Percentiles rank a stretch among this genome's conserved stretches.
Conservation (phyloP, 2,329 filamentous ascomycete species). For the Bipolaris sorokiniana region DNA sequence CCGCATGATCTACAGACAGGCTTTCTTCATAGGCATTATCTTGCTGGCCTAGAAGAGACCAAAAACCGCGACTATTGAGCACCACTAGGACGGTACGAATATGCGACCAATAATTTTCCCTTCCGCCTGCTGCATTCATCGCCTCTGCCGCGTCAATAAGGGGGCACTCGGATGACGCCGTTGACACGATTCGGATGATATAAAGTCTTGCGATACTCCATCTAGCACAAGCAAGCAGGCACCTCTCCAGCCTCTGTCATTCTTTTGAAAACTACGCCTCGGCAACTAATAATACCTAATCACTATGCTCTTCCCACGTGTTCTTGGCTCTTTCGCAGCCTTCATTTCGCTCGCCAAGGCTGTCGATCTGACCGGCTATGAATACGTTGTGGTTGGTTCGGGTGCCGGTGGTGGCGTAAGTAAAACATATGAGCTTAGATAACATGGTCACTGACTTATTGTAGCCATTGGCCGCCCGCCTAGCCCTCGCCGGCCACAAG, state of each 20-base stretch:
- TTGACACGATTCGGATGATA: not conserved
- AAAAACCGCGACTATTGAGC: conserved; percentile 18
- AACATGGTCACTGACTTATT: not conserved
- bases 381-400: conserved; percentile 68
- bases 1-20: conserved; percentile 8
- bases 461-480: conserved; percentile 54
- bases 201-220: conserved; percentile 13
- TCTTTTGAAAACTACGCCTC: conserved; percentile 11
- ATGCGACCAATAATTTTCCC: conserved; percentile 6
- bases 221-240: conserved; percentile 18
- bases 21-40: conserved; percentile 10
- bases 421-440: not conserved
- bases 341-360: conserved; percentile 32
- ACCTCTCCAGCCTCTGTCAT: conserved; percentile 20
- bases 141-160: conserved; percentile 1
- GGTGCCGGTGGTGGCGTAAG: conserved; percentile 39
- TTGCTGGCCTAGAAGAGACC: conserved; percentile 15
- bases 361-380: conserved; percentile 55
- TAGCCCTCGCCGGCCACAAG: conserved; percentile 65
- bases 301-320: conserved; percentile 32
- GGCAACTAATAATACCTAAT: conserved; percentile 11
- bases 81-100: conserved; percentile 2
- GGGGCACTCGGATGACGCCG: conserved; percentile 2
- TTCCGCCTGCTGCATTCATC: conserved; percentile 3
- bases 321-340: conserved; percentile 28